phyloP scores from a whole-genome alignment of 345 rosid species.

The Boechera stricta region DNA sequence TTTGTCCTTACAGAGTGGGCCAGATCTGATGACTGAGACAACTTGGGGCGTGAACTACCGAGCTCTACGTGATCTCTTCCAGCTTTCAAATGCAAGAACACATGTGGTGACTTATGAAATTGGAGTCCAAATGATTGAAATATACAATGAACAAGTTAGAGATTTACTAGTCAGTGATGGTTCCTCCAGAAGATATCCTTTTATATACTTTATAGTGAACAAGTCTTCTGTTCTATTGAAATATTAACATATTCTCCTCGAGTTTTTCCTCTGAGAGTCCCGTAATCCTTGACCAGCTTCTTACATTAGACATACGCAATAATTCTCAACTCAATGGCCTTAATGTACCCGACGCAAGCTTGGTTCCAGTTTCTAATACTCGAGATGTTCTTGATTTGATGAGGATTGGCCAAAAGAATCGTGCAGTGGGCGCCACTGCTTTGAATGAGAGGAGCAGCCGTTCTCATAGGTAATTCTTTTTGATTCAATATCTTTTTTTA shows the following conservation, averaged over 20 bases:
- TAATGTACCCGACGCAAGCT: slow-evolving; percentile 96
- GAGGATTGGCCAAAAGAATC: slow-evolving; percentile 90
- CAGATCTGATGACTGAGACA: slow-evolving; percentile 70
- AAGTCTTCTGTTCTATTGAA: neutral
- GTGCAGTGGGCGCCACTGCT: slow-evolving; percentile 98
- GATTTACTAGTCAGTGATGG: slow-evolving; percentile 91
- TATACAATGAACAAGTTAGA: slow-evolving; percentile 97
- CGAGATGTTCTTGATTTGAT: slow-evolving; percentile 91
- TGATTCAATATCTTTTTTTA: neutral
- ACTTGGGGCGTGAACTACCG: slow-evolving; percentile 98
- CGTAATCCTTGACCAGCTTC: slow-evolving; percentile 54
- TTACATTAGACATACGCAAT: slow-evolving; percentile 92
- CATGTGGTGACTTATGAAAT: slow-evolving; percentile 75
- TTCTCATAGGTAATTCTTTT: slow-evolving; percentile 70
- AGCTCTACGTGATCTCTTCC: slow-evolving; percentile 86
- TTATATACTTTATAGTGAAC: neutral
- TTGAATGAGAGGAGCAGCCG: slow-evolving; percentile 96
- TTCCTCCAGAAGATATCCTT: slow-evolving; percentile 94
- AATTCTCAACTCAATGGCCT: slow-evolving; percentile 90
- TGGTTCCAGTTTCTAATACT: slow-evolving; percentile 81
- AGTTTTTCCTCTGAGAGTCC: slow-evolving; percentile 10
- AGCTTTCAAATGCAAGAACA: slow-evolving; percentile 71
- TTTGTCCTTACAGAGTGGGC: slow-evolving; percentile 76
- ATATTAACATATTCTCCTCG: neutral
- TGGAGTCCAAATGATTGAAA: slow-evolving; percentile 98